Conservation (phyloP, 2,329 filamentous ascomycete species). For the Xylariaceae sp. region DNA sequence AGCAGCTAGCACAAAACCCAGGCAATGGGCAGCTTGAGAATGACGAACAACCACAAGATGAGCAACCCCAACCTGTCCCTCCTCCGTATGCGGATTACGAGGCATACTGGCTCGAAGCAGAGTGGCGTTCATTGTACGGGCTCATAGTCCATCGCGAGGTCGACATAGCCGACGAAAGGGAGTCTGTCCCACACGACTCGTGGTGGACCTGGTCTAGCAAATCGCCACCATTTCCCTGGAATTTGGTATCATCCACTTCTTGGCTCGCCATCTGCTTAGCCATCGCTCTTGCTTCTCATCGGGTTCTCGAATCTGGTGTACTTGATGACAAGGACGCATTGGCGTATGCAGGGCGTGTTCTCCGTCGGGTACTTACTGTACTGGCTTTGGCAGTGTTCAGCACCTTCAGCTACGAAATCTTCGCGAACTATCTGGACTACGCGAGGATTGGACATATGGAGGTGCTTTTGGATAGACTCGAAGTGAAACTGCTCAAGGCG, state of each 20-base stretch:
- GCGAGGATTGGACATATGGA: neutral
- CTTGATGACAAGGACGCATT: conserved; percentile 5
- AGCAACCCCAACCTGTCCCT: neutral
- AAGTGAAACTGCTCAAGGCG: conserved; percentile 3
- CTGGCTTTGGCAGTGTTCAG: conserved; percentile 15
- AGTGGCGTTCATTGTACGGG: neutral
- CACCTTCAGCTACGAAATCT: conserved; percentile 16
- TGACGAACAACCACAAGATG: neutral
- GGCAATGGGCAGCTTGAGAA: no score
- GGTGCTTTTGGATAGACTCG: conserved; percentile 1
- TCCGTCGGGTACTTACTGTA: conserved; percentile 8
- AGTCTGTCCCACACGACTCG: neutral
- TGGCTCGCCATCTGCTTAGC: conserved; percentile 14
- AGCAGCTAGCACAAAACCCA: no score
- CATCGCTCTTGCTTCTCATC: conserved; percentile 9
- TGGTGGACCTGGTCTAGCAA: conserved; percentile 5
- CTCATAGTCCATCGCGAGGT: neutral
- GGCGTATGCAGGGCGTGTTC: conserved; percentile 11
- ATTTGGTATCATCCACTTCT: conserved; percentile 7
- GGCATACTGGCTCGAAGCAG: neutral
- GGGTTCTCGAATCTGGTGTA: conserved; percentile 11
- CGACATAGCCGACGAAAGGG: conserved; percentile 3
- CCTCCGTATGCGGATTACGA: no score
- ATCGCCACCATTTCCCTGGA: conserved; percentile 15
- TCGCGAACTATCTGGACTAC: conserved; percentile 7